A percentile compares a stretch with the other conserved stretches of the same genome.
These are phyloP conservation scores for Pseudogymnoascus sp. DNA, from an alignment of 2,329 filamentous ascomycete genomes.

Conservation along the genomic window DNA sequence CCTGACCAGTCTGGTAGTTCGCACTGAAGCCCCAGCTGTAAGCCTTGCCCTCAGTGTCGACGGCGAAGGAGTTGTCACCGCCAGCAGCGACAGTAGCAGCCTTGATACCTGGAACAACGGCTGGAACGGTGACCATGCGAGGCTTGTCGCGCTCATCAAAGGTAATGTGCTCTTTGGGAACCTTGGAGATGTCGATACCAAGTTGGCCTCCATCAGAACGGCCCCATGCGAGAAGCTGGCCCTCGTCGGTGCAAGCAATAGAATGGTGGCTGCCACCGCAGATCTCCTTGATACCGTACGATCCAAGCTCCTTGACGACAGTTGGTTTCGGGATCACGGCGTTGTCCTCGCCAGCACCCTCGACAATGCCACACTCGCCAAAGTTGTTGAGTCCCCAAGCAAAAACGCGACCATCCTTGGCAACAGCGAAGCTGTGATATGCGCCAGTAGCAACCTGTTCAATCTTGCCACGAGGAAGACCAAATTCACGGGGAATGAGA, in stretches of 20 bases:
- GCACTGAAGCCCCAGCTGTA: conserved; percentile 75
- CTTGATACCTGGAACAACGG: conserved; percentile 47
- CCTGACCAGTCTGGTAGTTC: conserved; percentile 74
- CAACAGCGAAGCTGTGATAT: conserved; percentile 74
- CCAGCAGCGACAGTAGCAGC: conserved; percentile 55
- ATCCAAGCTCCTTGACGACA: conserved; percentile 55
- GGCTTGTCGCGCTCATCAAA: conserved; percentile 56
- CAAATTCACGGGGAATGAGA: conserved; percentile 28
- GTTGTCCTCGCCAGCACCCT: conserved; percentile 57
- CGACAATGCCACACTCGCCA: conserved; percentile 64
- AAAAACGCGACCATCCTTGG: conserved; percentile 61
- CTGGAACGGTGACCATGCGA: conserved; percentile 65
- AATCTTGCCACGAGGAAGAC: conserved; percentile 23
- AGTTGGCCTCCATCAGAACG: conserved; percentile 46
- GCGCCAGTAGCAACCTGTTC: conserved; percentile 49
- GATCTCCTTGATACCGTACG: conserved; percentile 57
- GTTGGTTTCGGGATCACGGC: conserved; percentile 65
- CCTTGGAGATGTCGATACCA: conserved; percentile 48
- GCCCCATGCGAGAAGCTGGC: conserved; percentile 53
- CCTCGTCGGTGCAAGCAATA: conserved; percentile 49
- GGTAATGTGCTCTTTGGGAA: conserved; percentile 51
- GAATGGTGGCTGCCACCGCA: conserved; percentile 72
- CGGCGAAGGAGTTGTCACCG: conserved; percentile 64
- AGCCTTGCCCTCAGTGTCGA: conserved; percentile 60
- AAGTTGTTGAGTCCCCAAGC: conserved; percentile 85